These are phyloP conservation scores for Clonostachys sp. DNA, from an alignment of 2,329 filamentous ascomycete genomes.

Conservation along the genomic window DNA sequence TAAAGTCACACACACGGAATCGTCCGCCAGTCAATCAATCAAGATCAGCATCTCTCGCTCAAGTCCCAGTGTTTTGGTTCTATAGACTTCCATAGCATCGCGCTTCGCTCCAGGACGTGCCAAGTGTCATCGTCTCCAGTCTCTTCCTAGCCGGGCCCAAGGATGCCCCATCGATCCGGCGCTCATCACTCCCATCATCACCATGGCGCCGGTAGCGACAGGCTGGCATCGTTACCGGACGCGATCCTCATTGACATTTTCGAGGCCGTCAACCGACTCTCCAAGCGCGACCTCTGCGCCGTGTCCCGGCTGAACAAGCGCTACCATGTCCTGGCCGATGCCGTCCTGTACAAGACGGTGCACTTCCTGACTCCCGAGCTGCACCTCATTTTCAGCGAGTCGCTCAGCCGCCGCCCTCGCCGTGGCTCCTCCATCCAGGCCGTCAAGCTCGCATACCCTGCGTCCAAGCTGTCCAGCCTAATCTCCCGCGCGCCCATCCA, in stretches of 20 bases:
- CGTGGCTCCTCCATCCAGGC: slow-evolving; percentile 41
- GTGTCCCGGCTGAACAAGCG: slow-evolving; percentile 35
- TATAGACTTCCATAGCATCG: too few relatives aligned
- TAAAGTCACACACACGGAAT: too few relatives aligned
- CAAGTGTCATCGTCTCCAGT: too few relatives aligned
- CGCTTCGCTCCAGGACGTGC: too few relatives aligned
- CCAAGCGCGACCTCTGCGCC: slow-evolving; percentile 33
- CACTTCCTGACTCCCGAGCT: slow-evolving; percentile 40
- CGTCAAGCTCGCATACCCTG: slow-evolving; percentile 38
- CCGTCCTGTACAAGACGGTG: slow-evolving; percentile 39
- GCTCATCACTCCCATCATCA: too few relatives aligned
- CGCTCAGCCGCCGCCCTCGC: slow-evolving; percentile 36
- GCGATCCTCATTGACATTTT: slow-evolving; percentile 34
- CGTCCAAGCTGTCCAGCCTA: slow-evolving; percentile 33
- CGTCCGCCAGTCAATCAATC: too few relatives aligned
- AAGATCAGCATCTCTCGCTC: too few relatives aligned
- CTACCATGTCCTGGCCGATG: slow-evolving; percentile 38
- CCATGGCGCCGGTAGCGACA: slow-evolving; percentile 4
- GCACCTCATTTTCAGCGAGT: slow-evolving; percentile 42
- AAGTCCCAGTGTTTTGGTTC: too few relatives aligned
- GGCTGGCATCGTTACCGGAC: slow-evolving; percentile 24
- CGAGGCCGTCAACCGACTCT: slow-evolving; percentile 18
- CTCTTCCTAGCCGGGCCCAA: too few relatives aligned
- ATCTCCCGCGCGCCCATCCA: slow-evolving; percentile 28
- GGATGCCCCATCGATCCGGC: too few relatives aligned